phyloP scores from a whole-genome alignment of 495 filamentous ascomycete genomes.

The Lophiotrema nucula region DNA sequence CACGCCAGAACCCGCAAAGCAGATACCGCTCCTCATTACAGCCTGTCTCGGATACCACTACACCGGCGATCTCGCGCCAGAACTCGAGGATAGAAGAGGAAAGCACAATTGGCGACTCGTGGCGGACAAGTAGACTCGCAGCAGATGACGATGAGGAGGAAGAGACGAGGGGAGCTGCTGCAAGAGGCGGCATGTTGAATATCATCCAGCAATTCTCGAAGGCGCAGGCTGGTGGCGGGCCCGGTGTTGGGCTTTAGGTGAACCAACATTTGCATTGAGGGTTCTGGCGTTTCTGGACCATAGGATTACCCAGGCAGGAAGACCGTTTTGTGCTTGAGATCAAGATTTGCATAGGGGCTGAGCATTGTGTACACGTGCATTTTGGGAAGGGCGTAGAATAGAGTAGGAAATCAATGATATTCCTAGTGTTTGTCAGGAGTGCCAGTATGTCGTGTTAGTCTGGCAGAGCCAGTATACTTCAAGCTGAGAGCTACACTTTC shows the following conservation, averaged over 20 bases:
- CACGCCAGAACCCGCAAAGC: slow-evolving; percentile 45
- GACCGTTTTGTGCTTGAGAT: no score
- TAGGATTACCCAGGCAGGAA: no score
- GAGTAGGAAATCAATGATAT: no score
- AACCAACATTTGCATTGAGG: no score
- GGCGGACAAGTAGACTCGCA: slow-evolving; percentile 56
- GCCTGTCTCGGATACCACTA: slow-evolving; percentile 35
- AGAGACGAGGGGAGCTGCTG: slow-evolving; percentile 43
- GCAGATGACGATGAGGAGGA: slow-evolving; percentile 49
- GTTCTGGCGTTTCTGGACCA: no score
- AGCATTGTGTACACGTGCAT: no score
- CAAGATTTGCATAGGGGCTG: no score
- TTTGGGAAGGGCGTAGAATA: no score
- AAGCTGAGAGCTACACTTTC: no score
- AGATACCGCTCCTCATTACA: slow-evolving; percentile 48
- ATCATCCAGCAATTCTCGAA: slow-evolving; percentile 90
- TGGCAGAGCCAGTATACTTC: no score
- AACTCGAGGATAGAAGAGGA: slow-evolving; percentile 46
- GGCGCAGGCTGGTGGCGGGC: slow-evolving; percentile 65
- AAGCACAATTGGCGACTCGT: slow-evolving; percentile 64
- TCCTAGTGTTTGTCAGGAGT: no score
- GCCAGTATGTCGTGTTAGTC: no score
- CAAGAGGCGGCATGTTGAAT: slow-evolving; percentile 63
- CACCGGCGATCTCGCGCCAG: slow-evolving; percentile 45
- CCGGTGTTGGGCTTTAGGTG: slow-evolving; percentile 27